phyloP scores from a whole-genome alignment of 208 protist species.

The Crithidia brevicula region DNA sequence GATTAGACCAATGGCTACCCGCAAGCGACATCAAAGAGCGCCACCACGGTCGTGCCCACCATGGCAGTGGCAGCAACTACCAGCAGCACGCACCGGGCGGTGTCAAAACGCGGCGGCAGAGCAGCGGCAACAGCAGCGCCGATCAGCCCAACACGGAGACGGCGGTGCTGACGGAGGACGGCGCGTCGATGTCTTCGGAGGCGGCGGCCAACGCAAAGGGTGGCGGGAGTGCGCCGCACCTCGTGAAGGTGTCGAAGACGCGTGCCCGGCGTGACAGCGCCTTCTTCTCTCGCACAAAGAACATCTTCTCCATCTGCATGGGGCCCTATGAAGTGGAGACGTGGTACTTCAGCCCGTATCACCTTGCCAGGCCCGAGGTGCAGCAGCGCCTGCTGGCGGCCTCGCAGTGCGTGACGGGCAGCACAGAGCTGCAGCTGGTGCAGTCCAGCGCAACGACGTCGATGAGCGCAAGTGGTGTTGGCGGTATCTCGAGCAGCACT shows the following conservation, averaged over 20 bases:
- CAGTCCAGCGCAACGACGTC: constrained; percentile 11
- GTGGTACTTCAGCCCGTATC: constrained; percentile 99
- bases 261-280: constrained; percentile 82
- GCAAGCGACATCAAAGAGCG: constrained; percentile 76
- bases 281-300: constrained; percentile 95
- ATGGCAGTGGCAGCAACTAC: constrained; percentile 35
- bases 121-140: constrained; percentile 15
- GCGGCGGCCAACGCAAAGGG: constrained; percentile 52
- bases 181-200: not conserved
- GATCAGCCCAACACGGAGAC: constrained; percentile 19
- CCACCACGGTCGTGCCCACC: constrained; percentile 52
- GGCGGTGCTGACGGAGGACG: constrained; percentile 11
- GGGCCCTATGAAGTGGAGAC: constrained; percentile 95
- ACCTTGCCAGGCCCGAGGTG: constrained; percentile 78
- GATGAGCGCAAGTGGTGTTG: constrained; percentile 3
- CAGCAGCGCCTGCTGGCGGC: constrained; percentile 56
- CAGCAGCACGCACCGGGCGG: constrained; percentile 36
- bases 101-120: constrained; percentile 77
- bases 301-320: constrained; percentile 97
- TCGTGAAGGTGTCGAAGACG: constrained; percentile 71
- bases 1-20: constrained; percentile 87
- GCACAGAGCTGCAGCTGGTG: constrained; percentile 60
- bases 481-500: not conserved
- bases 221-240: constrained; percentile 40
- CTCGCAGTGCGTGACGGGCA: constrained; percentile 50